Conservation (phyloP, 2,329 filamentous ascomycete genomes). For the Balansia obtecta region DNA sequence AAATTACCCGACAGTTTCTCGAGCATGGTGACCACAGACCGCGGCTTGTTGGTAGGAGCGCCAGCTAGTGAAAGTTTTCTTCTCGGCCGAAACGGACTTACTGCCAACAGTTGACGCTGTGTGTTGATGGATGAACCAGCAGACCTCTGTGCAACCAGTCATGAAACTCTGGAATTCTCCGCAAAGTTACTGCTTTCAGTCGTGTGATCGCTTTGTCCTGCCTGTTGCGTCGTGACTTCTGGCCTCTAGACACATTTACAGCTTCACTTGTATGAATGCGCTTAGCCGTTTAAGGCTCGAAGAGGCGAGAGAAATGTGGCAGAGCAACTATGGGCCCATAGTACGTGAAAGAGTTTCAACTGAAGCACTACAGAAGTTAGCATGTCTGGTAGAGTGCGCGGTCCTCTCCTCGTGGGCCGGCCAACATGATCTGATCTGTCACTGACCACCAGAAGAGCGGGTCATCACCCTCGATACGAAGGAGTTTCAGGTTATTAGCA, state of each 20-base stretch:
- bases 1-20: not conserved
- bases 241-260: too few relatives aligned
- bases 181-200: not conserved
- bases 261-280: too few relatives aligned
- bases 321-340: too few relatives aligned
- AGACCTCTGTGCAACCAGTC: not conserved
- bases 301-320: too few relatives aligned
- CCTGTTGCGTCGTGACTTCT: too few relatives aligned
- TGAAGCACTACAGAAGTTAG: not conserved
- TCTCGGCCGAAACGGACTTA: not conserved
- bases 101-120: not conserved
- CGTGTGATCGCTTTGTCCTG: not conserved
- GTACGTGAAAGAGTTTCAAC: not conserved
- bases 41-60: not conserved
- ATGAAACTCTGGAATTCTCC: not conserved
- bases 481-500: too few relatives aligned
- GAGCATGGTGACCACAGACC: not conserved
- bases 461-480: too few relatives aligned
- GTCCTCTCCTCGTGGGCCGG: not conserved
- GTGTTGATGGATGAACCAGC: not conserved
- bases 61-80: not conserved
- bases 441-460: not conserved
- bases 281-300: too few relatives aligned
- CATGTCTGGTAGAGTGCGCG: not conserved
- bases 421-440: not conserved